phyloP scores from a whole-genome alignment of 805 yeast species.

The Monosporozyma unispora region DNA sequence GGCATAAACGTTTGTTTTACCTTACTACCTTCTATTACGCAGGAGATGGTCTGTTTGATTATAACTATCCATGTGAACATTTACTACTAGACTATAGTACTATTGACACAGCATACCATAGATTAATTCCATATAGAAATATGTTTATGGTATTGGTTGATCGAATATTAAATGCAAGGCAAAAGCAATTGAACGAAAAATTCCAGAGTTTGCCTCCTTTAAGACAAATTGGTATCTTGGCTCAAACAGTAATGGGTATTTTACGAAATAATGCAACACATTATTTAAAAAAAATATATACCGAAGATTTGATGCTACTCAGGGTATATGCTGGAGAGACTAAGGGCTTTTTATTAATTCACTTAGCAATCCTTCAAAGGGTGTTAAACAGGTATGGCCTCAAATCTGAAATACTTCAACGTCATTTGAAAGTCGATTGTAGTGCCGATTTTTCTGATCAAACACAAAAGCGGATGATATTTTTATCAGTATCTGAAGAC shows the following conservation, averaged over 20 bases:
- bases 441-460: neutral
- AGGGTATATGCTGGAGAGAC: slow-evolving; percentile 22
- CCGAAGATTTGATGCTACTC: slow-evolving; percentile 19
- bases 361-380: slow-evolving; percentile 19
- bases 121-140: neutral
- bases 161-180: slow-evolving; percentile 7
- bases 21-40: neutral
- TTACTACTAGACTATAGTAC: neutral
- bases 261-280: neutral
- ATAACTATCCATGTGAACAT: neutral
- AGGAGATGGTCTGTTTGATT: neutral
- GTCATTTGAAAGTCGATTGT: neutral
- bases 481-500: neutral
- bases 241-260: neutral
- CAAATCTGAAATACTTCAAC: neutral
- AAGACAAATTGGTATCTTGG: neutral
- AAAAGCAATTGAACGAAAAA: slow-evolving; percentile 2
- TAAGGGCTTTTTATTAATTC: slow-evolving; percentile 16
- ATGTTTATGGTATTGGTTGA: slow-evolving; percentile 9
- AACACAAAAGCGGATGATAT: too few relatives aligned
- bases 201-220: neutral
- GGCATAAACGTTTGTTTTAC: neutral
- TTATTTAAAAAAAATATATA: neutral
- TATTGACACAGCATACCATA: slow-evolving; percentile 5
- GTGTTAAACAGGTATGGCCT: neutral